Base-by-base conservation (phyloP, 2,329 filamentous ascomycete species). In the Lasiodiplodia citricola region DNA sequence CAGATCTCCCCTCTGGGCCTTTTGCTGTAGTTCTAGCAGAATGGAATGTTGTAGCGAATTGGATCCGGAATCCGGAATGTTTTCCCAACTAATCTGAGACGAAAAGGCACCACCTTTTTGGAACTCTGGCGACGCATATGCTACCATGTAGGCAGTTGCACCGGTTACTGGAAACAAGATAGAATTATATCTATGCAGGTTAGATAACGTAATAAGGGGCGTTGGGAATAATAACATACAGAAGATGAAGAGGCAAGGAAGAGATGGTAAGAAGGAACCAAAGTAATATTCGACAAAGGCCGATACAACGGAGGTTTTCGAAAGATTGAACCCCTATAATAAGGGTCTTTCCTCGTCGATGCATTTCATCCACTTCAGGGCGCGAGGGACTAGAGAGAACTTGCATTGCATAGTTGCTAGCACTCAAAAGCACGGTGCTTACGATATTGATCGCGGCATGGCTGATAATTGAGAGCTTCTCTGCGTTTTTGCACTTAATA, bases 371-470 rank as follows among this genome's bases (percentile, higher is more conserved):
- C 14, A 87, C 74, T 41, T 87, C 83, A 14, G 72, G 68, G n/a
- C 85, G 75, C 1, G 81, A 85, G 0, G 85, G 85, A 0, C 84
- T 78, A n/a, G 74, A 80, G 16, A 87, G 73, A 23, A 81, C 76
- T 69, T 87, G 85, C 81, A 85, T 85, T 57, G 78, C 80, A 69
- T 84, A 85, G 71, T 84, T 85, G 28, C 80, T 83, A 2, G 82
- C 83, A 1, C 78, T 78, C 1, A 86, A 76, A 10, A 85, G 69
- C 1, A 78, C 64, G 0, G 83, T 84, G 21, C 79, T 79, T 35
- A 85, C 73, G 0, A 78, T 68, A 74, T 86, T 86, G 71, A 87
- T 81, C 1, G 79, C 66, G 28, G 85, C 72, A 73, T 86, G 84
- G 1, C 82, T 25, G 11, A 18, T 2, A 2, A 21, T n/a, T 21